phyloP scores from a whole-genome alignment of 345 rosid genomes.

The Barbarea vulgaris region DNA sequence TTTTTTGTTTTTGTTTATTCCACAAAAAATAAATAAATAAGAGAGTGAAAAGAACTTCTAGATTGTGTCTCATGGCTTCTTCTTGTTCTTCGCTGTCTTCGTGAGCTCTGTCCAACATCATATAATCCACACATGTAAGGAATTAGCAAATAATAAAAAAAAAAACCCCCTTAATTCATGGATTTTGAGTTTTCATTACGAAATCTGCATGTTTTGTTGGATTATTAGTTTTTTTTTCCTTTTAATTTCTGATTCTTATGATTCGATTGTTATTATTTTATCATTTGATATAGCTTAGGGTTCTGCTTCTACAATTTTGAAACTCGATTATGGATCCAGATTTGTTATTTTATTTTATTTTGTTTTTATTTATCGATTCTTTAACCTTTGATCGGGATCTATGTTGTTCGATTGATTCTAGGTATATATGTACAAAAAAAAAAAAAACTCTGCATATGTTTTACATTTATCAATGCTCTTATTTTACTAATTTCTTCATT shows the following conservation, averaged over 20 bases:
- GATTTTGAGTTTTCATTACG: not conserved
- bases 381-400: slow-evolving; percentile 79
- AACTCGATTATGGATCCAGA: slow-evolving; percentile 44
- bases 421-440: slow-evolving; percentile 1
- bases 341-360: not conserved
- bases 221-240: not conserved
- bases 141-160: not conserved
- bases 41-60: slow-evolving; percentile 37
- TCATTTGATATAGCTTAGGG: slow-evolving; percentile 42
- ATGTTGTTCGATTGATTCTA: slow-evolving; percentile 72
- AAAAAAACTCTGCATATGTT: not conserved
- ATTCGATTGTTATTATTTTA: slow-evolving; percentile 47
- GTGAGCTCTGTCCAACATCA: slow-evolving; percentile 48
- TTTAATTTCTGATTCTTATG: not conserved
- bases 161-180: not conserved
- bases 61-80: slow-evolving; percentile 23
- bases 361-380: slow-evolving; percentile 4
- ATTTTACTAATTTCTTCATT: slow-evolving; percentile 43
- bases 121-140: slow-evolving; percentile 54
- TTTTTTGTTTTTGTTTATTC: slow-evolving; percentile 6
- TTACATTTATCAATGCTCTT: slow-evolving; percentile 33
- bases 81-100: slow-evolving; percentile 38
- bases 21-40: not conserved
- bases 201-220: slow-evolving; percentile 36
- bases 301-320: slow-evolving; percentile 33